Base-by-base conservation (phyloP, 1,284 basidiomycete genomes). In the Sporisorium exsertum region DNA sequence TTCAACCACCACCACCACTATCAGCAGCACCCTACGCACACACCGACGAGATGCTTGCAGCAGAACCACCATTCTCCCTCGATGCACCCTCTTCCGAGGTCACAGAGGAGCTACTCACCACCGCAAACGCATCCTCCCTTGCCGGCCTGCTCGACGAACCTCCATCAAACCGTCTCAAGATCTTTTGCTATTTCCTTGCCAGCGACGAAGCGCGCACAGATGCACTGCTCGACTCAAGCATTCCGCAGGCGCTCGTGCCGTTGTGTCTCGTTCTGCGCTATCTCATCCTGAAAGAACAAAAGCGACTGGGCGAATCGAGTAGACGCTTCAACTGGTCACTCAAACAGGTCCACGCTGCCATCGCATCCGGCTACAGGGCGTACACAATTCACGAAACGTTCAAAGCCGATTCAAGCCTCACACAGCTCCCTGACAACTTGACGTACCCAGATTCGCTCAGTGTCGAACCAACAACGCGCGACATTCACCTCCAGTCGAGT, bases 211-310 rank as follows among this genome's bases (percentile, higher is more conserved):
- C 51, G 6, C 60, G 64, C 40, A 66, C 59, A 20, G 57, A 54
- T 4, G 59, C 64, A 15, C 54, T 67, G 22, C 50, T 58, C 16
- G 26, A 22, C 20, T 42, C 60, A 0, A 18, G 7, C 6, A 64
- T 75, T 7, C 72, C 72, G 9, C 47, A 45, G 22, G 35, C 72
- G 12, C 53, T 75, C 3, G 55, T 66, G 26, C 72, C 64, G 1
- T 49, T 70, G n/a, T 75, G 72, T 46, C 67, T 75, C 20, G 72
- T 75, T 3, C 58, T 77, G 0, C 63, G 75, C n/a, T 77, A 73
- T 29, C 61, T 77, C 15, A 58, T 77, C 51, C 42, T 71, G 16
- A 70, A 66, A 20, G 75, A 77, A 40, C 64, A 64, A 15, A 42
- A 55, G 3, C 46, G 75, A 1, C 51, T 77, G 0, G 75, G 75